phyloP scores from a whole-genome alignment of 768 basidiomycete genomes.

The Naganishia onofrii region DNA sequence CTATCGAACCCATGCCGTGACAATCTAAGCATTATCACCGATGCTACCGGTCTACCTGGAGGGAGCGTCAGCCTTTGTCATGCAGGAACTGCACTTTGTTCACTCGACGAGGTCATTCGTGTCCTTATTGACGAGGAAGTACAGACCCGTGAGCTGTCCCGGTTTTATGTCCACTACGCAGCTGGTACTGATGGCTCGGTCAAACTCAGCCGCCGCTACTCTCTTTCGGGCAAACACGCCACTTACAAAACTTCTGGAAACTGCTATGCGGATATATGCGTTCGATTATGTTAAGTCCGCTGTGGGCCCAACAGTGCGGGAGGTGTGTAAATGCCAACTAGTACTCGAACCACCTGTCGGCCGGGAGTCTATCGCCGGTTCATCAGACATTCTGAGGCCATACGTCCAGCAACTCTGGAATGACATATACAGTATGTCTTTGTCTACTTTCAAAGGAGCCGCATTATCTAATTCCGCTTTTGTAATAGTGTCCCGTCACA shows the following conservation, averaged over 20 bases:
- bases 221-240: conserved; percentile 30
- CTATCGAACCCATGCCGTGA: not conserved
- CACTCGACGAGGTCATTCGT: conserved; percentile 20
- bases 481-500: conserved; percentile 19
- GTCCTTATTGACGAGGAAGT: conserved; percentile 28
- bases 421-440: conserved; percentile 26
- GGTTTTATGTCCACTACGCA: not conserved
- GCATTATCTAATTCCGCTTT: not conserved
- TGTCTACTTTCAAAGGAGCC: not conserved
- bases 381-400: conserved; percentile 3
- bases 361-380: not conserved
- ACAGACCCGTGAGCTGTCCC: conserved; percentile 17
- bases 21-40: not conserved
- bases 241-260: conserved; percentile 25
- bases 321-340: not conserved
- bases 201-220: conserved; percentile 26
- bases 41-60: conserved; percentile 8
- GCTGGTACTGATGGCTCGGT: not conserved
- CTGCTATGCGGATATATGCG: conserved; percentile 27
- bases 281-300: conserved; percentile 24
- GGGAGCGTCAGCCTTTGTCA: conserved; percentile 16
- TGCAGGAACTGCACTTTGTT: conserved; percentile 14
- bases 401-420: conserved; percentile 22
- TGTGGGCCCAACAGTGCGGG: conserved; percentile 12
- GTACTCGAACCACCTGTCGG: not conserved